Evolutionary conservation across 164 flowering plant species (phyloP).

Genomic region (Kingdonia uniflora): DNA sequence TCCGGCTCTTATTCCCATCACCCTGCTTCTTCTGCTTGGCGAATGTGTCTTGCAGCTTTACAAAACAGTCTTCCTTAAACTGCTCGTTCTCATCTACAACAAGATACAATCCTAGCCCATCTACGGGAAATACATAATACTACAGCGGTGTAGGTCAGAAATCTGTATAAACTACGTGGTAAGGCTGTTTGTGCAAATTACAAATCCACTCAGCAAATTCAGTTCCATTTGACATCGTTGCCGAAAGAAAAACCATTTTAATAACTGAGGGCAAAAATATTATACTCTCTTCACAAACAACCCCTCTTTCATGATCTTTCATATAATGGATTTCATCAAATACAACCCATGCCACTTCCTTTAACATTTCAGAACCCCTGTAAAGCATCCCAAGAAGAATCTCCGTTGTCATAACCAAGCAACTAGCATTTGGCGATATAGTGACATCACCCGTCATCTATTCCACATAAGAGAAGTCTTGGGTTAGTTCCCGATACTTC

Average conservation of each 20-base stretch:
- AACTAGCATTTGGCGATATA: conserved; percentile 83
- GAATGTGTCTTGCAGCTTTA: conserved; percentile 81
- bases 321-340: too few relatives aligned
- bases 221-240: conserved; percentile 98
- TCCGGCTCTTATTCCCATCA: conserved; percentile 33
- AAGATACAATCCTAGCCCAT: conserved; percentile 81
- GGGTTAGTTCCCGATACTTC: conserved; percentile 83
- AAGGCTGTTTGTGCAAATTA: conserved; percentile 86
- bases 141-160: conserved; percentile 94
- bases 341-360: too few relatives aligned
- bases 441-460: conserved; percentile 96
- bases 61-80: conserved; percentile 83
- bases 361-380: conserved; percentile 76
- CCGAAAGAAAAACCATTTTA: too few relatives aligned
- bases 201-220: conserved; percentile 99
- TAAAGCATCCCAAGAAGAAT: conserved; percentile 94
- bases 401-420: conserved; percentile 96
- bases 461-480: too few relatives aligned
- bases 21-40: conserved; percentile 38
- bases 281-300: conserved; percentile 99
- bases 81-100: conserved; percentile 94
- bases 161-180: conserved; percentile 98
- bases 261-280: too few relatives aligned
- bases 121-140: conserved; percentile 91
- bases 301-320: too few relatives aligned